A percentile compares a stretch with the other conserved stretches of the same genome.
Evolutionary conservation across 495 filamentous ascomycete species (phyloP).

Genomic region (Niebla homalea): DNA sequence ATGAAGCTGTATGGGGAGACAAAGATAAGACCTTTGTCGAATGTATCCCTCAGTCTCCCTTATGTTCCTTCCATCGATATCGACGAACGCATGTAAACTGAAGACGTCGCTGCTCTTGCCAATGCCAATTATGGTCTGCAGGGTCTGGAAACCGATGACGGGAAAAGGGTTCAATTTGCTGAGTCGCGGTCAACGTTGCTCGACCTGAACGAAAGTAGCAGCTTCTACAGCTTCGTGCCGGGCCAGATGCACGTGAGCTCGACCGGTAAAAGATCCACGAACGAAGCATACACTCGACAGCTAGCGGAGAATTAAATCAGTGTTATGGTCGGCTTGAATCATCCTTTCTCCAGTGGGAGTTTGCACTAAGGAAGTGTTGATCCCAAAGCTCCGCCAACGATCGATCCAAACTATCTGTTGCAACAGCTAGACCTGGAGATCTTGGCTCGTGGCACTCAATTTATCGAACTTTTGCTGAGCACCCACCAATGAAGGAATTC

Average conservation of each 20-base stretch:
- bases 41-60: slow-evolving; percentile 11
- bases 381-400: slow-evolving; percentile 7
- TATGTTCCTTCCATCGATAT: slow-evolving; percentile 4
- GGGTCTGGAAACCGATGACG: slow-evolving; percentile 5
- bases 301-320: not conserved
- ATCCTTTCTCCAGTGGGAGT: slow-evolving; percentile 17
- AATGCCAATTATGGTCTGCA: not conserved
- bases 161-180: not conserved
- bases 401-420: slow-evolving; percentile 19
- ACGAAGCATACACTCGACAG: not conserved
- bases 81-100: too few species aligned
- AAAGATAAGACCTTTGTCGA: slow-evolving; percentile 3
- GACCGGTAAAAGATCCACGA: not conserved
- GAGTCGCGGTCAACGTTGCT: not conserved
- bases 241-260: not conserved
- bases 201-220: not conserved
- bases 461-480: not conserved
- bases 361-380: slow-evolving; percentile 16
- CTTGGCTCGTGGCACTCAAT: not conserved
- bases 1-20: slow-evolving; percentile 4
- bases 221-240: not conserved
- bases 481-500: not conserved
- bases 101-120: too few species aligned
- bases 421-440: slow-evolving; percentile 23
- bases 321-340: not conserved